Percentiles rank a stretch among this genome's conserved stretches.
These are phyloP conservation scores for Irineochytrium annulatum DNA, from an alignment of 192 early-diverging fungal genomes.

Conservation along the genomic window DNA sequence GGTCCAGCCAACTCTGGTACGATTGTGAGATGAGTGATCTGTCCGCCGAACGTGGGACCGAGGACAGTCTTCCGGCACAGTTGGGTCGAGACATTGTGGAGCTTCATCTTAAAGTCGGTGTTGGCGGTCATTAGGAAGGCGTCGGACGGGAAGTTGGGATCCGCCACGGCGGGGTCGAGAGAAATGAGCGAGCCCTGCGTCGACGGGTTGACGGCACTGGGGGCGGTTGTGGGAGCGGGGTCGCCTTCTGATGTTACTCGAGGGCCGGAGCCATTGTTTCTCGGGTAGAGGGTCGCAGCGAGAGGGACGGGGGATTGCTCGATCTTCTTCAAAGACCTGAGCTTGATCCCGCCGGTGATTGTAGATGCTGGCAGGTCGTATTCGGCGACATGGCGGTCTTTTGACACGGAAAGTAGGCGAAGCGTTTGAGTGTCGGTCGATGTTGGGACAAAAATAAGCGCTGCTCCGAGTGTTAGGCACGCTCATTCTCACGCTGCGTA, in stretches of 20 bases:
- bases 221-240: neutral
- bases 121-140: constrained; percentile 42
- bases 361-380: constrained; percentile 39
- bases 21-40: constrained; percentile 10
- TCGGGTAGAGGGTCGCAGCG: constrained; percentile 39
- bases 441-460: constrained; percentile 33
- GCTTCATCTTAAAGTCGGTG: constrained; percentile 39
- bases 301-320: constrained; percentile 44
- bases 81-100: constrained; percentile 38
- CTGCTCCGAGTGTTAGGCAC: constrained; percentile 15
- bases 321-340: constrained; percentile 34
- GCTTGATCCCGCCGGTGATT: constrained; percentile 33
- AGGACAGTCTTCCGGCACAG: constrained; percentile 52
- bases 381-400: constrained; percentile 44
- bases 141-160: constrained; percentile 23
- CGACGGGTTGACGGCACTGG: neutral
- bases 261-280: neutral
- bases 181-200: too few relatives aligned
- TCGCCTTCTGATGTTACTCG: neutral
- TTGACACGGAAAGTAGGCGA: constrained; percentile 38
- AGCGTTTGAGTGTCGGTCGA: constrained; percentile 10
- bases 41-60: constrained; percentile 52
- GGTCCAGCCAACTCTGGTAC: constrained; percentile 10
- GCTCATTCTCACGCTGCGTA: constrained; percentile 12
- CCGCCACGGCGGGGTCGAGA: too few relatives aligned